Evolutionary conservation across 2,329 filamentous ascomycete genomes (phyloP), one percentile per base, ranked within the genome.

Genomic region (Epichloe brachyelytri): DNA sequence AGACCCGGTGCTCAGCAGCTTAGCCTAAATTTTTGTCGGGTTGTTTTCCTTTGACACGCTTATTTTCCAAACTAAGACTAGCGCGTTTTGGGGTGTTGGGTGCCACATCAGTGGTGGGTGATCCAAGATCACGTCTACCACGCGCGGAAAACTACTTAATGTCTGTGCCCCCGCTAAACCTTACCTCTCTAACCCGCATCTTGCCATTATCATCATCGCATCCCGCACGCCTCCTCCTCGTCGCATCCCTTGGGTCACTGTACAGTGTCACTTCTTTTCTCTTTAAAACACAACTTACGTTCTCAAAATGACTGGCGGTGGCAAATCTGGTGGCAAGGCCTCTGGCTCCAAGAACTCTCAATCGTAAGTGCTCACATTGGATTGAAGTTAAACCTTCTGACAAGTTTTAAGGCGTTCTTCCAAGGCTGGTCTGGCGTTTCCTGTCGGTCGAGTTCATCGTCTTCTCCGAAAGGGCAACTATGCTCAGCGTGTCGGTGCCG

Each of bases 301-400:
- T 60, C 65, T 80, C 85, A 96, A 88, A 86, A 98, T 98, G 93
- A 95, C 93, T 88, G 91, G 91, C 82, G 91, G 91, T 75, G 93
- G 93, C 76, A 98, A 98, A 79, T 96, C 91, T 78, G 93, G 93
- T 76, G 93, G 93, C 84, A 97, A 97, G 86, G 90, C 91, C 79
- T 91, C 86, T 78, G 89, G 90, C 78, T 85, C 86, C 79, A 98
- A 98, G 88, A 95, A 86, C 80, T 87, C 93, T 68, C 93, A 97
- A 81, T 96, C 90, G 93, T 97, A 78, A 83, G 90, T 86, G 4
- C 4, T 20, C 37, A 33, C 22, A 20, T 38, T 22, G 8, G 17
- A 26, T 22, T 43, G 10, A 39, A 14, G 39, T 30, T 5, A 8
- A 30, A 11, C 30, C 34, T 43, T 40, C 44, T 46, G 34, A 53